Evolutionary conservation across 352 stramenopile species (phyloP).

Genomic region (Plasmopara muralis): DNA sequence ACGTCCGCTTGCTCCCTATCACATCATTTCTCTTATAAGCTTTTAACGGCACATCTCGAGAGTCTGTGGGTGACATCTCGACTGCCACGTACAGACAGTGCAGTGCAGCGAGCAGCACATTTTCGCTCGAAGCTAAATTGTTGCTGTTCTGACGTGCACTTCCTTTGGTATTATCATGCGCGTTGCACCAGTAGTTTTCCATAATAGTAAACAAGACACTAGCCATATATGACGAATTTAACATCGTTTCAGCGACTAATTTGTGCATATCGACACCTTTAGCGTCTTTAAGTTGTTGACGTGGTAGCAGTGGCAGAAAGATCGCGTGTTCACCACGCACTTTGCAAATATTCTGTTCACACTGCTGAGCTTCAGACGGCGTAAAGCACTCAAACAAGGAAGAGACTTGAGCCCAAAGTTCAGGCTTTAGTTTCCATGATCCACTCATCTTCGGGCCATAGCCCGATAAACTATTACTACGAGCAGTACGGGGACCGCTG

Average conservation of each 20-base stretch:
- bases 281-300: conserved; percentile 7
- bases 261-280: conserved; percentile 26
- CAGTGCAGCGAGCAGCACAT: conserved; percentile 45
- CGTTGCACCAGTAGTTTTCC: neutral
- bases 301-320: conserved; percentile 31
- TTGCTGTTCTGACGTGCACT: conserved; percentile 1
- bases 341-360: conserved; percentile 67
- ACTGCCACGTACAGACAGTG: conserved; percentile 47
- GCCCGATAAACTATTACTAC: conserved; percentile 27
- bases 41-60: conserved; percentile 3
- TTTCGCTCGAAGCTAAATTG: conserved; percentile 31
- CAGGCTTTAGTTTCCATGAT: conserved; percentile 51
- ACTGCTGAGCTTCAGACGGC: conserved; percentile 59
- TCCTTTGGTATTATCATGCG: conserved; percentile 1
- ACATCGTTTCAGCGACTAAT: conserved; percentile 32
- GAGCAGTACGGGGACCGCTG: conserved; percentile 14
- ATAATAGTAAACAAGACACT: conserved; percentile 40
- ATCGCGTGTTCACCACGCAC: conserved; percentile 11
- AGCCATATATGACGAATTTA: conserved; percentile 44
- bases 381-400: conserved; percentile 75
- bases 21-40: neutral
- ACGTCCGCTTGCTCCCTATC: conserved; percentile 4
- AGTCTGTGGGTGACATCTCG: conserved; percentile 17
- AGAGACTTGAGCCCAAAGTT: conserved; percentile 50
- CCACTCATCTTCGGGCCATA: conserved; percentile 69